These are phyloP conservation scores for Calonectria hongkongensis DNA, from an alignment of 2,329 filamentous ascomycete genomes.

Conservation along the genomic window DNA sequence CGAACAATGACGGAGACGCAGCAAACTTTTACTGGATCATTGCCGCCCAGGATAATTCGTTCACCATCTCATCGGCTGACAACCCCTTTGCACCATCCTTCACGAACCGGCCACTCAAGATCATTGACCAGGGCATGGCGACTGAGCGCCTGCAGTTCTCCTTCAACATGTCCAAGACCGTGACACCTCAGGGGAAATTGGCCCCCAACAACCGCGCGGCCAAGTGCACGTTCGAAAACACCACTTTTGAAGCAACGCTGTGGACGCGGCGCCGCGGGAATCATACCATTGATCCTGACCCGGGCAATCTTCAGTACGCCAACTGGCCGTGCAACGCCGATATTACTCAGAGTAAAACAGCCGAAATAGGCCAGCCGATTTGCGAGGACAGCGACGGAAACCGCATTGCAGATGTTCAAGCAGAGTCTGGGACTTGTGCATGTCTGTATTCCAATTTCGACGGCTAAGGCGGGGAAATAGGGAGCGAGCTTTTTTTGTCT, in stretches of 20 bases:
- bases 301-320: constrained; percentile 55
- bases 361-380: constrained; percentile 66
- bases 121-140: constrained; percentile 67
- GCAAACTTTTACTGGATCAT: constrained; percentile 79
- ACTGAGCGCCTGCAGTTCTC: constrained; percentile 76
- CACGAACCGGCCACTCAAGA: constrained; percentile 68
- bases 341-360: constrained; percentile 69
- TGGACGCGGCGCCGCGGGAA: constrained; percentile 70
- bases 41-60: constrained; percentile 62
- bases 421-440: constrained; percentile 59
- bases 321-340: constrained; percentile 77
- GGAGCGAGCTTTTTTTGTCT: too few relatives aligned
- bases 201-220: constrained; percentile 65
- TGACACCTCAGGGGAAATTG: constrained; percentile 68
- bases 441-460: constrained; percentile 63
- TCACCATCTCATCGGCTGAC: constrained; percentile 72
- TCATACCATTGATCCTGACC: constrained; percentile 45
- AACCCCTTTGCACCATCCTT: constrained; percentile 76
- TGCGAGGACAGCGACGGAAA: constrained; percentile 68
- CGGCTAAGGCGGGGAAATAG: constrained; percentile 23
- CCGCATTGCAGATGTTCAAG: constrained; percentile 61
- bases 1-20: constrained; percentile 66
- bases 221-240: constrained; percentile 75
- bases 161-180: constrained; percentile 70
- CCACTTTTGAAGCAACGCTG: constrained; percentile 73